Conservation (phyloP, 768 basidiomycete genomes). For the Coprinellus micaceus region DNA sequence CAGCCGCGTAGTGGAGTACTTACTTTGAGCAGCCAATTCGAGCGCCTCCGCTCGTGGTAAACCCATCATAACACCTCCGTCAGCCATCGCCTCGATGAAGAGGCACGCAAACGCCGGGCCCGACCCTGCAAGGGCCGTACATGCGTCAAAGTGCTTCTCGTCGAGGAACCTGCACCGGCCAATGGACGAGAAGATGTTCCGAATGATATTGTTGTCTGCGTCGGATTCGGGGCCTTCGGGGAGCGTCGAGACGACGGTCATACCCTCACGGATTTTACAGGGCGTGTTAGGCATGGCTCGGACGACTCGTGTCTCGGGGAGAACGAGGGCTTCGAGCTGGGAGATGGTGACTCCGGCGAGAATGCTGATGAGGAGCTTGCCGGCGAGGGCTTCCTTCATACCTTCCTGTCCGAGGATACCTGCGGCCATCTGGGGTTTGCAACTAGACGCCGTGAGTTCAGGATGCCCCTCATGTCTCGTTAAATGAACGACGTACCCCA, state of each 20-base stretch:
- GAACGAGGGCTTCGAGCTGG: slow-evolving; percentile 75
- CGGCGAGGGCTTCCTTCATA: slow-evolving; percentile 77
- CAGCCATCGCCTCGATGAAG: slow-evolving; percentile 97
- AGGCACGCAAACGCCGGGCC: slow-evolving; percentile 97
- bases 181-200: slow-evolving; percentile 95
- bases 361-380: slow-evolving; percentile 94
- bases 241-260: slow-evolving; percentile 89
- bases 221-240: slow-evolving; percentile 49
- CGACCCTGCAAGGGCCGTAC: slow-evolving; percentile 92
- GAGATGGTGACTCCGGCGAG: slow-evolving; percentile 92
- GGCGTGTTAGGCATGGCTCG: slow-evolving; percentile 99
- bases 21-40: slow-evolving; percentile 94
- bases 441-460: slow-evolving; percentile 44
- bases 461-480: background rate
- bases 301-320: slow-evolving; percentile 75
- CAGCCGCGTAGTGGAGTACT: slow-evolving; percentile 20
- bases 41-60: slow-evolving; percentile 89
- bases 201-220: slow-evolving; percentile 66
- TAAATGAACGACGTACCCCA: slow-evolving; percentile 58
- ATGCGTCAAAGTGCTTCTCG: slow-evolving; percentile 98
- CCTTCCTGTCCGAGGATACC: slow-evolving; percentile 69
- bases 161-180: slow-evolving; percentile 95
- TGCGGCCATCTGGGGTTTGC: slow-evolving; percentile 88
- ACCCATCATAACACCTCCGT: slow-evolving; percentile 99
- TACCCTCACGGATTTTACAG: slow-evolving; percentile 98